phyloP scores from a whole-genome alignment of 768 basidiomycete genomes.

The Mycena polygramma region DNA sequence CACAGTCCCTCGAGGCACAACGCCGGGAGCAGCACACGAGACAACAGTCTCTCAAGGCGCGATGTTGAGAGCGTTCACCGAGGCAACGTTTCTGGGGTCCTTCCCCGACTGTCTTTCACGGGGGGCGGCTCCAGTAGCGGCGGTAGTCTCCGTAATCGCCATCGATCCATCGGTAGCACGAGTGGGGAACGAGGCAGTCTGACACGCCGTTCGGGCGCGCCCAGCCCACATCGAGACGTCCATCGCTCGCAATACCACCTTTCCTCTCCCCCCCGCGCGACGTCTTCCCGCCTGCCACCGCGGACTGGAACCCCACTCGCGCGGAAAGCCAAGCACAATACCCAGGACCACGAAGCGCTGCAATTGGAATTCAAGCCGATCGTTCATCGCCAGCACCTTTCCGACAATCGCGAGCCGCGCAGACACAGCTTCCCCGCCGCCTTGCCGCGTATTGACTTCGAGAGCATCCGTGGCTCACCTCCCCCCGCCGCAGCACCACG shows the following conservation, averaged over 20 bases:
- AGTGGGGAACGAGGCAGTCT: constrained; percentile 8
- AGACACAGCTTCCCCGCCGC: constrained; percentile 29
- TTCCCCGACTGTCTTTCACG: constrained; percentile 10
- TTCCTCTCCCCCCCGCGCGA: constrained; percentile 11
- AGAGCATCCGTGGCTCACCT: neutral
- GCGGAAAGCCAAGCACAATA: constrained; percentile 10
- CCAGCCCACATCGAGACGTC: constrained; percentile 22
- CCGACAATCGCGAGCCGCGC: constrained; percentile 4
- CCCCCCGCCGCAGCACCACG: constrained; percentile 12
- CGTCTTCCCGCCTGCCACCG: constrained; percentile 1
- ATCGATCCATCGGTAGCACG: constrained; percentile 17
- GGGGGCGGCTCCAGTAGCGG: neutral
- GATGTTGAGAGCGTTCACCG: neutral
- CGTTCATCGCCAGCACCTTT: neutral
- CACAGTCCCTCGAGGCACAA: neutral
- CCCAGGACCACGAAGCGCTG: neutral
- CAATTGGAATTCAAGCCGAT: neutral
- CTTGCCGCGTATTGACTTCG: constrained; percentile 23
- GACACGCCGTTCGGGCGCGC: constrained; percentile 32
- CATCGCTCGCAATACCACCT: constrained; percentile 7
- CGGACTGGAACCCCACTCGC: constrained; percentile 20
- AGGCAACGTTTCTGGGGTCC: neutral
- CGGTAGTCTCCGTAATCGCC: constrained; percentile 6
- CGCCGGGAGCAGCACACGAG: neutral
- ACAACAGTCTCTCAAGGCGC: neutral